These are phyloP conservation scores for Teratosphaeria nubilosa DNA, from an alignment of 2,329 filamentous ascomycete genomes.

Conservation along the genomic window DNA sequence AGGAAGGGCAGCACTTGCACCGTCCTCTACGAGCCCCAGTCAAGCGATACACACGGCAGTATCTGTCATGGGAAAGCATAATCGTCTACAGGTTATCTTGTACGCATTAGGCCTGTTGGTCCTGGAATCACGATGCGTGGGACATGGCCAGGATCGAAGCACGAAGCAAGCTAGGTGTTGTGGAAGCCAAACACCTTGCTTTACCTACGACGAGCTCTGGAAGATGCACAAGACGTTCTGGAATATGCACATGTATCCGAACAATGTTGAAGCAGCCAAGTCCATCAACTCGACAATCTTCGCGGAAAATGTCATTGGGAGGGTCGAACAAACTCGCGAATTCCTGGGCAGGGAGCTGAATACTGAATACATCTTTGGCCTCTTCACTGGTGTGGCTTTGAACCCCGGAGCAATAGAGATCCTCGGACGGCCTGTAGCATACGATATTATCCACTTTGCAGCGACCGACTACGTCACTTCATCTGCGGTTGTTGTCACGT, in stretches of 20 bases:
- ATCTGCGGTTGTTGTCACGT: background rate
- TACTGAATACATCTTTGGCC: slow-evolving; percentile 3
- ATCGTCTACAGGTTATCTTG: no score
- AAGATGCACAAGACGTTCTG: slow-evolving; percentile 1
- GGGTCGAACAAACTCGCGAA: background rate
- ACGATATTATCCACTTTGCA: slow-evolving; percentile 2
- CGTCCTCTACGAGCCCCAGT: no score
- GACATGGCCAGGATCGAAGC: background rate
- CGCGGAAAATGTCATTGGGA: slow-evolving; percentile 1
- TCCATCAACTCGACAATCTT: slow-evolving; percentile 1
- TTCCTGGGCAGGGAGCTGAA: slow-evolving; percentile 1
- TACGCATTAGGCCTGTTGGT: background rate
- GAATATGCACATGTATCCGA: slow-evolving; percentile 1
- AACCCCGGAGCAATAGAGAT: background rate
- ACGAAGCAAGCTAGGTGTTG: no score
- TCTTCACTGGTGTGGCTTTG: slow-evolving; percentile 1
- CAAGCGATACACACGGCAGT: no score
- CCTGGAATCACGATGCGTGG: background rate
- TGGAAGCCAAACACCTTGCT: background rate
- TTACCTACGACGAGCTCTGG: slow-evolving; percentile 1
- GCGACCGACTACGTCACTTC: slow-evolving; percentile 1
- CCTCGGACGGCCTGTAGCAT: background rate
- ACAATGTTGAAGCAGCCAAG: slow-evolving; percentile 1
- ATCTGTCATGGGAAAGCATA: no score
- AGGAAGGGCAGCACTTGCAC: no score